These are phyloP conservation scores for Melampsora americana DNA, from an alignment of 1,284 basidiomycete species.

Conservation along the genomic window DNA sequence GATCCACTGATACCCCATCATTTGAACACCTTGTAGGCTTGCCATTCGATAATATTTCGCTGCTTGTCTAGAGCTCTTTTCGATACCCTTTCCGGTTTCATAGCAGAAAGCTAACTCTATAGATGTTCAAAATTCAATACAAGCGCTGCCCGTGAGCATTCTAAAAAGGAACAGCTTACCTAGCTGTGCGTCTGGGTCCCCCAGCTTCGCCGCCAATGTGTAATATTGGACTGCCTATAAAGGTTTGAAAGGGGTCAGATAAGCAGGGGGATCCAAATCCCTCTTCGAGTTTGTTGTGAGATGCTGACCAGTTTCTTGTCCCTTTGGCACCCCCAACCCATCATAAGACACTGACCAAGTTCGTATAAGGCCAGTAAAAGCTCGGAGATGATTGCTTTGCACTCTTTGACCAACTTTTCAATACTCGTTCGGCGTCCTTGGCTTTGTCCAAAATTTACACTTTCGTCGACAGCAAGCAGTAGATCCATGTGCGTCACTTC, in stretches of 20 bases:
- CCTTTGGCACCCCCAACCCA: constrained; percentile 33
- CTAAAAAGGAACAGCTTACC: constrained; percentile 16
- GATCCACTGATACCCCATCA: constrained; percentile 45
- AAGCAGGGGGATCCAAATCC: background rate
- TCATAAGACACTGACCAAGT: constrained; percentile 44
- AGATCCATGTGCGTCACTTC: constrained; percentile 23
- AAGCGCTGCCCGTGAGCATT: background rate
- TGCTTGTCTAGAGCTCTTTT: constrained; percentile 30
- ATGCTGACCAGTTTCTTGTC: constrained; percentile 33
- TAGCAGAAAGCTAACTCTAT: constrained; percentile 40
- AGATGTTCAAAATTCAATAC: background rate
- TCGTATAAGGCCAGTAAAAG: constrained; percentile 35
- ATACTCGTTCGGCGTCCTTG: background rate
- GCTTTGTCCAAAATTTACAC: background rate
- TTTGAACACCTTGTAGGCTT: constrained; percentile 23
- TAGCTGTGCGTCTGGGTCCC: constrained; percentile 38
- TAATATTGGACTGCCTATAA: constrained; percentile 42
- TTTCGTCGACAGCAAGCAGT: constrained; percentile 12
- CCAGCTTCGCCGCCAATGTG: constrained; percentile 31
- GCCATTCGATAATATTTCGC: constrained; percentile 44
- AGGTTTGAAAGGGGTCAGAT: background rate
- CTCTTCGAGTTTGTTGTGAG: background rate
- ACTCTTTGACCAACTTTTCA: constrained; percentile 5
- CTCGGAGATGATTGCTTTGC: constrained; percentile 29
- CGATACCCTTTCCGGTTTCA: constrained; percentile 25